These are phyloP conservation scores for Aspergillus nomiae DNA, from an alignment of 2,329 filamentous ascomycete species.

Conservation along the genomic window DNA sequence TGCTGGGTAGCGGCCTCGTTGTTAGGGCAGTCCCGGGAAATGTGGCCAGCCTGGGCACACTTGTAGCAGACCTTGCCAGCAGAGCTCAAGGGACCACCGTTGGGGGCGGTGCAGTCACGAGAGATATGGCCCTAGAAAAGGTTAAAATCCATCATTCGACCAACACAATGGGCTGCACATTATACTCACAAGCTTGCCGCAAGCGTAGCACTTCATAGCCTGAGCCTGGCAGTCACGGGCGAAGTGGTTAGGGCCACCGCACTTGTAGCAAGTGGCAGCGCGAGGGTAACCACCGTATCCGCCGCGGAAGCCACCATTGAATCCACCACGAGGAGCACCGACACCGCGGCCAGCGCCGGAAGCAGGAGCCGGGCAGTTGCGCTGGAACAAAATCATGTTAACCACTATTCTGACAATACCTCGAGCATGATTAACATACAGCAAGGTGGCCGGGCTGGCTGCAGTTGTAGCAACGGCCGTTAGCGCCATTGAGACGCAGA, in stretches of 20 bases:
- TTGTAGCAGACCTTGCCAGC: conserved; percentile 98
- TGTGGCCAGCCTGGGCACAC: conserved; percentile 93
- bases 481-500: conserved; percentile 80
- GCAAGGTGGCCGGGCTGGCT: conserved; percentile 90
- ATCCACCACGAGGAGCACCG: conserved; percentile 67
- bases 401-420: neutral
- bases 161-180: neutral
- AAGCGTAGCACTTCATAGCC: conserved; percentile 98
- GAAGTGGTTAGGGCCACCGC: conserved; percentile 90
- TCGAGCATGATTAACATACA: conserved; percentile 54
- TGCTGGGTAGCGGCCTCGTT: conserved; percentile 53
- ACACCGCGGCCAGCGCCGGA: conserved; percentile 64
- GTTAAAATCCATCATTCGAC: neutral
- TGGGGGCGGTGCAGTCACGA: conserved; percentile 92
- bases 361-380: conserved; percentile 79
- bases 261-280: conserved; percentile 69
- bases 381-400: conserved; percentile 48
- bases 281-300: conserved; percentile 64
- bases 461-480: conserved; percentile 95
- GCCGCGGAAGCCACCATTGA: conserved; percentile 66
- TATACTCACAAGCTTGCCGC: conserved; percentile 71
- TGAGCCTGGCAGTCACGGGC: conserved; percentile 97
- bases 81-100: conserved; percentile 92
- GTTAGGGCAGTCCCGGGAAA: conserved; percentile 92
- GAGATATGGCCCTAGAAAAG: conserved; percentile 73